These are phyloP conservation scores for Brassica carinata DNA, from an alignment of 345 rosid genomes.

Conservation along the genomic window DNA sequence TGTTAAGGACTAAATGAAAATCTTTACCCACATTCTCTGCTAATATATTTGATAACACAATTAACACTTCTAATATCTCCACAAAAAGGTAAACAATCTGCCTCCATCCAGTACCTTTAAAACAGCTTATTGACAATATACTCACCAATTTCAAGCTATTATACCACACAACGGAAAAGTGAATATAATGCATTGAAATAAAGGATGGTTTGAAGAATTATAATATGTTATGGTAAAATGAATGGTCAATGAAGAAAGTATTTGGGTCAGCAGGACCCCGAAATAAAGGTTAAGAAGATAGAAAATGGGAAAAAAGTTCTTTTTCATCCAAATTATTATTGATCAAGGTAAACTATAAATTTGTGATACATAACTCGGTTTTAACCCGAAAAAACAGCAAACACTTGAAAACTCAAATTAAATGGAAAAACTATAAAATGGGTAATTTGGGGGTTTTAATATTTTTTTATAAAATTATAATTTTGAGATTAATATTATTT, in stretches of 20 bases:
- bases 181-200: neutral
- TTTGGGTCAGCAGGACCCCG: conserved; percentile 29
- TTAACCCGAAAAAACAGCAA: too few relatives aligned
- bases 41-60: neutral
- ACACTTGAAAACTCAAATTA: too few relatives aligned
- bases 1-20: neutral
- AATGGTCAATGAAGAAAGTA: conserved; percentile 33
- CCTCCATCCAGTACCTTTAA: neutral
- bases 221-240: conserved; percentile 11
- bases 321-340: neutral
- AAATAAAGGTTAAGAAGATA: conserved; percentile 22
- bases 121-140: neutral
- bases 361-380: too few relatives aligned
- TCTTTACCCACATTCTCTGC: neutral
- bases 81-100: neutral
- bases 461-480: too few relatives aligned
- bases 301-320: conserved; percentile 29
- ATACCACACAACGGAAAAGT: neutral
- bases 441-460: too few relatives aligned
- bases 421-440: too few relatives aligned
- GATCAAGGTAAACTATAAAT: too few relatives aligned
- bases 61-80: neutral
- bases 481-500: too few relatives aligned
- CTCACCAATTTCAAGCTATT: neutral
- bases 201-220: neutral